A percentile compares a stretch with the other conserved stretches of the same genome.
phyloP scores from a whole-genome alignment of 306 rosid genomes.

The Prunus mira region DNA sequence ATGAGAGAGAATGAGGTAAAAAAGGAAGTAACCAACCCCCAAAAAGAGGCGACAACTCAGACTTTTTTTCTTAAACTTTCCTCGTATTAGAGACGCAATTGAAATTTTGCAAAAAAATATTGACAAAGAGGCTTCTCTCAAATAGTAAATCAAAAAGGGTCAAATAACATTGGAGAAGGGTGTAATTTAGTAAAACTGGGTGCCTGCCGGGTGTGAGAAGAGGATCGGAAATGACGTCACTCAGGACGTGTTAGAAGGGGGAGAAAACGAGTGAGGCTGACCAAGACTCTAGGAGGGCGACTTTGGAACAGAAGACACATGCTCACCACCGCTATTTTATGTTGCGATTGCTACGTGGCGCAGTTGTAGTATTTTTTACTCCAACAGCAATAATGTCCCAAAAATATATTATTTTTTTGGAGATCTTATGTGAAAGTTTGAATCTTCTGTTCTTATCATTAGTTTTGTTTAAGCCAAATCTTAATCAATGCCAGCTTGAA shows the following conservation, averaged over 20 bases:
- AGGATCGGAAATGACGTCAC: neutral
- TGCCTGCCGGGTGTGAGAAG: neutral
- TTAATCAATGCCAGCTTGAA: no score
- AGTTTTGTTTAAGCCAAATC: no score
- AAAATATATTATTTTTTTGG: neutral
- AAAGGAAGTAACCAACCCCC: no score
- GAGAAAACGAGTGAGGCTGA: neutral
- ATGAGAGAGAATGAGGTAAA: no score
- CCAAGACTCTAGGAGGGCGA: neutral
- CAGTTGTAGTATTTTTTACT: neutral
- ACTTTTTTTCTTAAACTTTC: no score
- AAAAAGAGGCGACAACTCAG: no score
- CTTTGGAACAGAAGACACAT: neutral
- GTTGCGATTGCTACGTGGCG: neutral
- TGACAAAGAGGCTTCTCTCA: no score
- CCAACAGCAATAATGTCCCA: neutral
- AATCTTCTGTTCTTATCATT: no score
- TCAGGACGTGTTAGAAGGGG: neutral
- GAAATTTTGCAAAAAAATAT: no score
- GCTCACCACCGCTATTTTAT: neutral
- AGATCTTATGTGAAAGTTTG: neutral
- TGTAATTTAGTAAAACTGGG: neutral
- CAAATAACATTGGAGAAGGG: neutral
- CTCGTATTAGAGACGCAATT: no score
- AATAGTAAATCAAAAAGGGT: no score